Base-by-base conservation (phyloP, 1,284 basidiomycete species). In the Ustilago curta region DNA sequence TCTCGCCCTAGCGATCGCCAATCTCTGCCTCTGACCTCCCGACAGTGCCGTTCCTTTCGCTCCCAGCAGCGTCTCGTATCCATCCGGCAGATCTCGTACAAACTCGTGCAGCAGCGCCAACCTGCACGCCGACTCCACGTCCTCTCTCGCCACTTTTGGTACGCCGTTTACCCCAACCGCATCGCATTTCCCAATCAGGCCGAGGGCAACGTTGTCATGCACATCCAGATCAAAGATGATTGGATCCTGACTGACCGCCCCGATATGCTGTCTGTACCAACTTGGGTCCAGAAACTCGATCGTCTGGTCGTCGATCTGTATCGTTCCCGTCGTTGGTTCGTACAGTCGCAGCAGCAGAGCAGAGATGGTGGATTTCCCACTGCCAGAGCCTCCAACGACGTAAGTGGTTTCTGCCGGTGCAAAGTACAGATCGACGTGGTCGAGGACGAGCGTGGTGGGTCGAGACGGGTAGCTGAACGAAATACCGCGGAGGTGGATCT, bases 281-380 rank as follows among this genome's bases (percentile, higher is more conserved):
- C 85, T 80, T n/a, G 89, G 87, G 82, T 97, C 93, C 62, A 97
- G 88, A 27, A 62, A 73, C 19, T 87, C 86, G 29, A 95, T 86
- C 48, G 91, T 90, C 77, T 93, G 91, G 74, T 95, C 91, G 85
- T 98, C 96, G 37, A 97, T 87, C 40, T 89, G 88, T 54, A 98
- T 89, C 6, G 83, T 74, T 0, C 87, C 87, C 4, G 53, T 16
- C 12, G 80, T 65, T 12, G 84, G 78, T 40, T 78, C 72, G 87
- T 97, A 98, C 84, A 96, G 87, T 9, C 92, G 88, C 23, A 95
- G 88, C 0, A 98, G 88, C 2, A 97, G 88, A 62, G 91, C 90
- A 0, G 92, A 93, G 66, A 97, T 88, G 0, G 94, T 97, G n/a
- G 91, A 92, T 87, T 99, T 98, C 42, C 95, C 95, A 1, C 91